Conservation (phyloP, 345 rosid species). For the Linum lewisii region DNA sequence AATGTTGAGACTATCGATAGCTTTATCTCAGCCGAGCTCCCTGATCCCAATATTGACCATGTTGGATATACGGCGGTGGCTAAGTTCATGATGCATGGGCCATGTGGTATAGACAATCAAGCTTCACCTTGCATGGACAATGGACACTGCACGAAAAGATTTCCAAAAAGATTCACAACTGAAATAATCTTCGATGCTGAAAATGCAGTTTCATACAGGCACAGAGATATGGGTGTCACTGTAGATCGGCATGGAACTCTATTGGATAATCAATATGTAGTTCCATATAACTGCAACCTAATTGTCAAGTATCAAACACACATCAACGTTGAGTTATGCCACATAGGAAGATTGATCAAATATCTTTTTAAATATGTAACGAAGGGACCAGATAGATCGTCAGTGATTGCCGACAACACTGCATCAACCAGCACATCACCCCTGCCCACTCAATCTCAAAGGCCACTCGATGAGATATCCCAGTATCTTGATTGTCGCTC, state of each 20-base stretch:
- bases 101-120: not conserved
- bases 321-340: not conserved
- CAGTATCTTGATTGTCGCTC: too few species aligned
- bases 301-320: conserved; percentile 1
- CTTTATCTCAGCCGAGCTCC: not conserved
- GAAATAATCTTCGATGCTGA: not conserved
- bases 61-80: not conserved
- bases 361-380: conserved; percentile 5
- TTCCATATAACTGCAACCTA: not conserved
- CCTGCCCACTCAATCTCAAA: too few species aligned
- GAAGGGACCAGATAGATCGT: conserved; percentile 2
- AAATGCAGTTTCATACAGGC: not conserved
- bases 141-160: not conserved
- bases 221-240: not conserved
- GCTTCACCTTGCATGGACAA: conserved; percentile 1
- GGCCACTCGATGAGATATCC: too few species aligned
- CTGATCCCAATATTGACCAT: not conserved
- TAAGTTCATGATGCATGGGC: conserved; percentile 1
- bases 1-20: not conserved
- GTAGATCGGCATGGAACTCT: too few species aligned
- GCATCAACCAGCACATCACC: too few species aligned
- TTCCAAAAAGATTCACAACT: not conserved
- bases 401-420: too few species aligned
- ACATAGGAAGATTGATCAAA: too few species aligned
- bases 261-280: too few species aligned